A percentile compares a stretch with the other conserved stretches of the same genome.
Evolutionary conservation across 768 basidiomycete genomes (phyloP).

Genomic region (Suillus weaverae): DNA sequence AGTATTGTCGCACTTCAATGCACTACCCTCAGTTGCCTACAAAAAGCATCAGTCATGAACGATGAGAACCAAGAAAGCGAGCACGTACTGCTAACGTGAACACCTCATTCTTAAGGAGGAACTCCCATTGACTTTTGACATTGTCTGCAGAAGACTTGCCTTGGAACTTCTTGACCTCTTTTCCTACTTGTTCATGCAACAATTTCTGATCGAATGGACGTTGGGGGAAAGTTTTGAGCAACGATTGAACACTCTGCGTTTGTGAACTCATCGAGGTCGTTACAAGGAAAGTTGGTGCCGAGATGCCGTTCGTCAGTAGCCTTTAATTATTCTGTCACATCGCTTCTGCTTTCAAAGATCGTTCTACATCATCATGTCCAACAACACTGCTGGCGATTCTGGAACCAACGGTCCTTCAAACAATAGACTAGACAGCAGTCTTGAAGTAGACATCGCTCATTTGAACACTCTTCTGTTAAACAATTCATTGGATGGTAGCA

Average conservation of each 20-base stretch:
- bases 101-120: conserved; percentile 66
- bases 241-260: conserved; percentile 46
- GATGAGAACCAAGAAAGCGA: neutral
- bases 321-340: neutral
- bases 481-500: conserved; percentile 22
- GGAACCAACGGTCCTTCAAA: conserved; percentile 12
- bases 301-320: conserved; percentile 22
- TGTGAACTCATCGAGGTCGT: conserved; percentile 49
- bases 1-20: conserved; percentile 50
- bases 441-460: conserved; percentile 40
- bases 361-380: conserved; percentile 20
- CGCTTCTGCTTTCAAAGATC: neutral
- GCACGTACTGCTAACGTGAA: conserved; percentile 67
- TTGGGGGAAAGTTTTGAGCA: conserved; percentile 53
- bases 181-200: conserved; percentile 51
- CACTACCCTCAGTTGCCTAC: conserved; percentile 68
- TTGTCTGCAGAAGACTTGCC: conserved; percentile 53
- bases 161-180: conserved; percentile 44
- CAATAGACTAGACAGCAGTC: conserved; percentile 7
- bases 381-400: conserved; percentile 12
- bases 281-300: conserved; percentile 13
- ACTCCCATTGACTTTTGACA: conserved; percentile 74
- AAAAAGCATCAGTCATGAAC: neutral
- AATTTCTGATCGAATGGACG: conserved; percentile 47
- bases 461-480: conserved; percentile 33